phyloP scores from a whole-genome alignment of 345 rosid genomes.

The Melaleuca alternifolia region DNA sequence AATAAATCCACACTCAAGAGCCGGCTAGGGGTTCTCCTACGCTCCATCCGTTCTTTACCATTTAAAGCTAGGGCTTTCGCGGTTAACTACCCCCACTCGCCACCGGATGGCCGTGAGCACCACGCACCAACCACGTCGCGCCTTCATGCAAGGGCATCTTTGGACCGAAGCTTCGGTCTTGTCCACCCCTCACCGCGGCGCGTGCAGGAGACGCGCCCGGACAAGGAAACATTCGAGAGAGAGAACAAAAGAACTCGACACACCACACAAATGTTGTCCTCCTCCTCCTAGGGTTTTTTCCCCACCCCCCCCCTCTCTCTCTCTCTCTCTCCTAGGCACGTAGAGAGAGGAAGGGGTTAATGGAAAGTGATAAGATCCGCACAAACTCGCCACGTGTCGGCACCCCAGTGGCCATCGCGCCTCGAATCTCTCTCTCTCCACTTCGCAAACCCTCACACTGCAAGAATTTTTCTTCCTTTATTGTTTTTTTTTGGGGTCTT shows the following conservation, averaged over 20 bases:
- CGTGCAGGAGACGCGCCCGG: neutral
- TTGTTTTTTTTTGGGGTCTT: neutral
- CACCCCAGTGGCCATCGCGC: neutral
- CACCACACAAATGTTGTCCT: neutral
- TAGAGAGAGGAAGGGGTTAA: neutral
- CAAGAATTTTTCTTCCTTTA: neutral
- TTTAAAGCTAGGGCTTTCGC: conserved; percentile 1
- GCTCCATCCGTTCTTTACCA: neutral
- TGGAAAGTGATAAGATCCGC: conserved; percentile 5
- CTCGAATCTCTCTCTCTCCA: neutral
- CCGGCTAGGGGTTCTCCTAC: neutral
- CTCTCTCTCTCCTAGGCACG: neutral
- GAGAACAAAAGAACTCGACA: neutral
- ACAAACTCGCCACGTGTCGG: neutral
- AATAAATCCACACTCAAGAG: neutral
- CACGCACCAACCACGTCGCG: neutral
- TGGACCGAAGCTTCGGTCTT: neutral
- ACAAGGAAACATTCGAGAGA: neutral
- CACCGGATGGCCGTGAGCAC: neutral
- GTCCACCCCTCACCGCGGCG: neutral
- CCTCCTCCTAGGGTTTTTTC: neutral
- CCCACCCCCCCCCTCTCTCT: no score
- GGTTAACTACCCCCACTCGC: neutral
- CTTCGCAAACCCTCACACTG: neutral
- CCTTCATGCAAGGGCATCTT: conserved; percentile 9